Percentiles rank a stretch among this genome's conserved stretches.
Conservation (phyloP, 2,329 filamentous ascomycete species). For the Aplosporella prunicola region DNA sequence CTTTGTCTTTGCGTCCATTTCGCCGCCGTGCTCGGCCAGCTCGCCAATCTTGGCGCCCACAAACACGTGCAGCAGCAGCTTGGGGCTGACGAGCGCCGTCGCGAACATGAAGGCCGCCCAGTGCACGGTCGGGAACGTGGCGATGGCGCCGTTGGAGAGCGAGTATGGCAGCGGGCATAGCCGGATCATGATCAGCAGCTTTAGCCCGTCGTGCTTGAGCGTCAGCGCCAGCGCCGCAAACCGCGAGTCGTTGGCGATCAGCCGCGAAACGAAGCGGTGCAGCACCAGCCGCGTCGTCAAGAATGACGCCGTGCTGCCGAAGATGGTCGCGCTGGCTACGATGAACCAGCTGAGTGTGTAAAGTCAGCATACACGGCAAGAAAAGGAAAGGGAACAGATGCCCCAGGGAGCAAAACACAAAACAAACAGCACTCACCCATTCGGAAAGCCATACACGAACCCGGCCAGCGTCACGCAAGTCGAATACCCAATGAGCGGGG, state of each 20-base stretch:
- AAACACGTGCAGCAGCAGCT: constrained; percentile 85
- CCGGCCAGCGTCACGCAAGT: constrained; percentile 61
- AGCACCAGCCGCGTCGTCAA: constrained; percentile 70
- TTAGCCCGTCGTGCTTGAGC: constrained; percentile 79
- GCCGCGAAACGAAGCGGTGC: constrained; percentile 64
- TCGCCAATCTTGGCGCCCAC: constrained; percentile 75
- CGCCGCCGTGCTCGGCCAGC: constrained; percentile 72
- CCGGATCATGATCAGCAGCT: constrained; percentile 82
- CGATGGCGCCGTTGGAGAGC: constrained; percentile 85
- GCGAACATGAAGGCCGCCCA: constrained; percentile 68
- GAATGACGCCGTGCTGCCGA: constrained; percentile 72
- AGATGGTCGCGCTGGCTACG: constrained; percentile 65
- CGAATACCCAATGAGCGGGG: constrained; percentile 80
- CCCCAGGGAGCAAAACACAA: neutral
- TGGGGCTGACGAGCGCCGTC: constrained; percentile 73
- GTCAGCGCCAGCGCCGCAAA: constrained; percentile 85
- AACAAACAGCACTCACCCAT: constrained; percentile 48
- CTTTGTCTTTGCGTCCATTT: constrained; percentile 72
- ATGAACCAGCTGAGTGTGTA: constrained; percentile 86
- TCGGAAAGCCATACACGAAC: constrained; percentile 62
- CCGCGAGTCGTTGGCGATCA: constrained; percentile 73
- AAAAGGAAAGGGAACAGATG: neutral
- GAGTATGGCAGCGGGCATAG: constrained; percentile 90
- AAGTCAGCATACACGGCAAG: no score
- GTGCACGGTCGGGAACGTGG: constrained; percentile 82